These are phyloP conservation scores for Boeremia exigua DNA, from an alignment of 2,329 filamentous ascomycete species.

Conservation along the genomic window DNA sequence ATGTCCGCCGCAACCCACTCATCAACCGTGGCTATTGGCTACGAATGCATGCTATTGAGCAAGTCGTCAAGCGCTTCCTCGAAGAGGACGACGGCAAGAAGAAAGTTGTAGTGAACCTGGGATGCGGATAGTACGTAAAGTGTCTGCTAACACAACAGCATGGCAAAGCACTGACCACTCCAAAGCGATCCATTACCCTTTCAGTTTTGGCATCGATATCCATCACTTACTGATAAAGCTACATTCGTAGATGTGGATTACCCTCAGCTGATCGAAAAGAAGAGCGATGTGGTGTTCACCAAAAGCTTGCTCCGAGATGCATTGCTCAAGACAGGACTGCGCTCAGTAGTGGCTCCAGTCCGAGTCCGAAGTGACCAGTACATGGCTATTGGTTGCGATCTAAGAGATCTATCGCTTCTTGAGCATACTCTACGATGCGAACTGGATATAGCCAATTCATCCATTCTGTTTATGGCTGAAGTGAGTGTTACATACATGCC, in stretches of 20 bases:
- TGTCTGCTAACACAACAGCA: not conserved
- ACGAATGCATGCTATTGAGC: constrained; percentile 81
- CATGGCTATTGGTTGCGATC: constrained; percentile 79
- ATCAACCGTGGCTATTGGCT: constrained; percentile 92
- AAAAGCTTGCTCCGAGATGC: constrained; percentile 54
- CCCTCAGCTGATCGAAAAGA: constrained; percentile 76
- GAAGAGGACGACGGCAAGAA: constrained; percentile 59
- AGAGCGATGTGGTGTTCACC: constrained; percentile 69
- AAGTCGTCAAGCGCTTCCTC: constrained; percentile 77
- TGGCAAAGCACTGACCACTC: constrained; percentile 25
- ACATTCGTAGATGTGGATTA: constrained; percentile 89
- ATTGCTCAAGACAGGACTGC: constrained; percentile 35
- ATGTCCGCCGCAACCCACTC: constrained; percentile 80
- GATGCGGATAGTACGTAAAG: constrained; percentile 82
- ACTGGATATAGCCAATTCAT: constrained; percentile 63
- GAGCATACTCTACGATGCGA: constrained; percentile 64
- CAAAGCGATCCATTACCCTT: constrained; percentile 84
- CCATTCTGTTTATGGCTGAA: constrained; percentile 83
- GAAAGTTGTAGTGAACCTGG: constrained; percentile 82
- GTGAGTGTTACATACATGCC: constrained; percentile 94
- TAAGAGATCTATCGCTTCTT: constrained; percentile 70
- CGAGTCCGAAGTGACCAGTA: constrained; percentile 68
- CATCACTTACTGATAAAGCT: constrained; percentile 61
- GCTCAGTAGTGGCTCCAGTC: constrained; percentile 35
- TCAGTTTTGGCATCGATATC: constrained; percentile 75